Evolutionary conservation across 805 yeast species (phyloP).

Genomic region (Candida sakaeoensis): DNA sequence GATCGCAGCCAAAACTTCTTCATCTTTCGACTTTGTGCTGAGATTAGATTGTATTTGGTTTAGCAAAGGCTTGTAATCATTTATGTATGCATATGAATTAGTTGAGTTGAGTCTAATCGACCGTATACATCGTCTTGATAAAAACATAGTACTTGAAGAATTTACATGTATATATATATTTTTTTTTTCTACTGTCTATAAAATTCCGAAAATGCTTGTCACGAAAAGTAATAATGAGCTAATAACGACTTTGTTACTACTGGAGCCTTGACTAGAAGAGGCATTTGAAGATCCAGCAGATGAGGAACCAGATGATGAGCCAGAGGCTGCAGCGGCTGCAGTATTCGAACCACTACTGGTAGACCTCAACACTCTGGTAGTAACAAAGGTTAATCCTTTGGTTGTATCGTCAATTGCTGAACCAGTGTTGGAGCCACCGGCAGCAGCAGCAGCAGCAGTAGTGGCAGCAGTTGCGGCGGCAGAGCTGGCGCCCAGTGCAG

Average conservation of each 20-base stretch:
- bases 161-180: not conserved
- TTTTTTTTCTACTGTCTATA: conserved; percentile 1
- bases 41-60: conserved; percentile 5
- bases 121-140: not conserved
- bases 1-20: conserved; percentile 7
- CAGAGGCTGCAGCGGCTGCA: not conserved
- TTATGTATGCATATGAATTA: conserved; percentile 6
- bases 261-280: conserved; percentile 2
- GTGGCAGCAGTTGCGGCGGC: conserved; percentile 9
- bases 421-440: conserved; percentile 15
- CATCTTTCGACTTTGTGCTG: conserved; percentile 4
- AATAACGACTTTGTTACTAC: not conserved
- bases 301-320: not conserved
- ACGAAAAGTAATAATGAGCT: conserved; percentile 1
- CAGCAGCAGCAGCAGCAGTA: conserved; percentile 14
- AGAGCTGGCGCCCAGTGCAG: conserved; percentile 10
- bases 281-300: not conserved
- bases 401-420: conserved; percentile 20
- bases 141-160: conserved; percentile 1
- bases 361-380: conserved; percentile 28
- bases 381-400: conserved; percentile 23
- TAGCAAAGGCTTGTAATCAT: conserved; percentile 5
- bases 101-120: conserved; percentile 6
- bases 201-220: not conserved
- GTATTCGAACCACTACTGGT: conserved; percentile 3